Evolutionary conservation across 2,329 filamentous ascomycete species (phyloP).

Genomic region (Talaromyces sp.): DNA sequence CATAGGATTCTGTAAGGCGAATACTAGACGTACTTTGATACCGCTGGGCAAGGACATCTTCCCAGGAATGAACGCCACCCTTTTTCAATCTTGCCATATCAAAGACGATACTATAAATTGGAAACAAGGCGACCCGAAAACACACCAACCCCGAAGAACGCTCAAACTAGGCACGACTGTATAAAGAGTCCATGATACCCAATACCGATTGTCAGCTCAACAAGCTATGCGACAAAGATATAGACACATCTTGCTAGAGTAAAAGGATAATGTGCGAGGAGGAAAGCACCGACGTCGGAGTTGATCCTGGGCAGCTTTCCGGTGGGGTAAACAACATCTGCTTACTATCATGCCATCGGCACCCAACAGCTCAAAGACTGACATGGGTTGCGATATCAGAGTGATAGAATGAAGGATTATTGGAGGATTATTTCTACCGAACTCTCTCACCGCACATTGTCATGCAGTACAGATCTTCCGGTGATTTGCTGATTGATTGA

Average conservation of each 20-base stretch:
- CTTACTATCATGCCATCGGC: not conserved
- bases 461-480: not conserved
- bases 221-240: not conserved
- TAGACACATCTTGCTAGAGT: not conserved
- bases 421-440: not conserved
- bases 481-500: not conserved
- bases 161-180: not conserved
- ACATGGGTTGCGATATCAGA: too few species aligned
- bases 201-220: not conserved
- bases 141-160: not conserved
- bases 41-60: conserved; percentile 36
- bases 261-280: not conserved
- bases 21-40: conserved; percentile 31
- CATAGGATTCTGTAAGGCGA: not conserved
- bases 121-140: not conserved
- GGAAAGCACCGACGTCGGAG: conserved; percentile 5
- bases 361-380: not conserved
- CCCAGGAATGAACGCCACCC: conserved; percentile 37
- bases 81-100: conserved; percentile 34
- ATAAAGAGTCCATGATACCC: conserved; percentile 1
- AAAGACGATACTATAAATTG: too few species aligned
- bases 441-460: not conserved
- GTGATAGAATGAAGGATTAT: not conserved
- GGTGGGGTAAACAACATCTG: not conserved
- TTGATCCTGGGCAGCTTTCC: not conserved